Conservation (phyloP, 257 asterid genomes). For the Nyctanthes arbortristis region DNA sequence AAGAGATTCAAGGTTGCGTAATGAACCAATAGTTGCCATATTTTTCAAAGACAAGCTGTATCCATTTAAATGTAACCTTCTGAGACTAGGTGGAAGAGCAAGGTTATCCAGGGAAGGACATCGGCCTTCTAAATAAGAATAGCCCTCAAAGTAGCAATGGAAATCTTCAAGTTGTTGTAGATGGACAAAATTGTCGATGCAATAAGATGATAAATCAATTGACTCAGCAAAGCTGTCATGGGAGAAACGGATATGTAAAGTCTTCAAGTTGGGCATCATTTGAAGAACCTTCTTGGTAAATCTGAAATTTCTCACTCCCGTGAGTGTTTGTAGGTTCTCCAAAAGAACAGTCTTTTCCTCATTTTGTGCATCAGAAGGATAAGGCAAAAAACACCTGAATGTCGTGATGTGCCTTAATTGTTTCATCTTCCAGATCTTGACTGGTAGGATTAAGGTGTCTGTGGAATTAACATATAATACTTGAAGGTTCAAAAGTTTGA, state of each 20-base stretch:
- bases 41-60: not conserved
- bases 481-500: slow-evolving; percentile 25
- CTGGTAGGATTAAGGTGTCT: not conserved
- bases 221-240: not conserved
- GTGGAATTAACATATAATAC: not conserved
- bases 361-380: not conserved
- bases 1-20: slow-evolving; percentile 16
- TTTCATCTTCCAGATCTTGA: slow-evolving; percentile 23
- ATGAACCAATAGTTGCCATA: not conserved
- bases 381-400: not conserved
- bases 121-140: too few relatives aligned
- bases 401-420: slow-evolving; percentile 25
- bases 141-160: not conserved
- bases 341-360: not conserved
- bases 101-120: not conserved
- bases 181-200: not conserved
- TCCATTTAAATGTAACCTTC: not conserved
- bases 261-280: not conserved
- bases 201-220: not conserved
- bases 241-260: slow-evolving; percentile 8
- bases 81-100: not conserved
- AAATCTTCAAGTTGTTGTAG: slow-evolving; percentile 12
- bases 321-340: slow-evolving; percentile 16
- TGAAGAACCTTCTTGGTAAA: slow-evolving; percentile 4
- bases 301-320: not conserved